Percentiles rank a stretch among this genome's conserved stretches.
Evolutionary conservation across 345 rosid species (phyloP).

Genomic region (Eucalyptus rudis): DNA sequence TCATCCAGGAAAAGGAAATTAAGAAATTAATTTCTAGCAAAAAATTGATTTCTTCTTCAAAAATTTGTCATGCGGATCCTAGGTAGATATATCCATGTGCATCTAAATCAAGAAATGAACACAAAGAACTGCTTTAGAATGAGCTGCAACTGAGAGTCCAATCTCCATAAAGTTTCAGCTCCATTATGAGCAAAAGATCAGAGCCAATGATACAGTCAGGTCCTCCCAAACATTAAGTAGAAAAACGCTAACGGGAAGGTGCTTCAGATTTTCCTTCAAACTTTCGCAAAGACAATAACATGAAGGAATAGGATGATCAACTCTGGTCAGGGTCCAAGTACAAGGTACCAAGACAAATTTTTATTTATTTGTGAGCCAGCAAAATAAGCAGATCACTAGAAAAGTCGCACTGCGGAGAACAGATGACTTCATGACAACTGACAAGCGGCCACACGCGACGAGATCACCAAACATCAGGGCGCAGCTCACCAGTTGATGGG

Average conservation of each 20-base stretch:
- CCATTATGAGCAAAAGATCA: neutral
- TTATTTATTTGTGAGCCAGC: neutral
- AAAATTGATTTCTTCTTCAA: too few relatives aligned
- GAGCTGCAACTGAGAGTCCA: neutral
- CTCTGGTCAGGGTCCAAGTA: neutral
- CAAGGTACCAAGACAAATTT: neutral
- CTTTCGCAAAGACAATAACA: neutral
- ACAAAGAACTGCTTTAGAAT: neutral
- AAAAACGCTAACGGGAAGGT: neutral
- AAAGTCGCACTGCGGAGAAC: neutral
- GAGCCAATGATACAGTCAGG: neutral
- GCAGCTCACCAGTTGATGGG: slow-evolving; percentile 97
- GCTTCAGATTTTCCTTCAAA: neutral
- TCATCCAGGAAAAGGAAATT: too few relatives aligned
- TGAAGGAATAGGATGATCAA: neutral
- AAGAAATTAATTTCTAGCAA: too few relatives aligned
- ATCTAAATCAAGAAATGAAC: neutral
- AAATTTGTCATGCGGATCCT: too few relatives aligned
- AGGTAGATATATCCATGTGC: neutral
- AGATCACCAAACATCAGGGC: slow-evolving; percentile 91
- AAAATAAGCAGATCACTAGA: neutral
- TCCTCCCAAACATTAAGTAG: neutral
- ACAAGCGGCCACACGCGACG: neutral
- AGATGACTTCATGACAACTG: neutral
- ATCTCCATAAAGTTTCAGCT: neutral